Evolutionary conservation across 305 asterid species (phyloP).

Genomic region (Rubia peregrina): DNA sequence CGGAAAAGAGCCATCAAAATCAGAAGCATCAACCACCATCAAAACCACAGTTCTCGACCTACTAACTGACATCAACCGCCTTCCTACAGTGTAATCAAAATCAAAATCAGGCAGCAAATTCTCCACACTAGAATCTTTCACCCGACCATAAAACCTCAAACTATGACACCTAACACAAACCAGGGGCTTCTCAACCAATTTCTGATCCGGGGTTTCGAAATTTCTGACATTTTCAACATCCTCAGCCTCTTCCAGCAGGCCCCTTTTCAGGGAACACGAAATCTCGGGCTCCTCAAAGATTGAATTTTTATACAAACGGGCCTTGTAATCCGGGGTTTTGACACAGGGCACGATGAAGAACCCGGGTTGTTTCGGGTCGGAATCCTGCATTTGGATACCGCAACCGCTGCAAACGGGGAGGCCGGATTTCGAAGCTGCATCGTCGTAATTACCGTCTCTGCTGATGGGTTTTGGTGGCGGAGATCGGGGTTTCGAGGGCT

Average conservation of each 20-base stretch:
- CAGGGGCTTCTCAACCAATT: conserved; percentile 35
- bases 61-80: conserved; percentile 46
- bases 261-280: conserved; percentile 52
- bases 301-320: conserved; percentile 42
- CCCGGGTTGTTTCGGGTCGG: conserved; percentile 68
- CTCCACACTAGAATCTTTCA: conserved; percentile 57
- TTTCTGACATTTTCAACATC: conserved; percentile 24
- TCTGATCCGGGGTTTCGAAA: conserved; percentile 20
- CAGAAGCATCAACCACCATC: conserved; percentile 78
- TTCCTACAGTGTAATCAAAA: conserved; percentile 81
- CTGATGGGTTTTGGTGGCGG: conserved; percentile 26
- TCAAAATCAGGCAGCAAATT: conserved; percentile 80
- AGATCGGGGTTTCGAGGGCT: conserved; percentile 28
- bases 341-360: conserved; percentile 38
- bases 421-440: conserved; percentile 24
- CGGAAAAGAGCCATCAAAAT: conserved; percentile 88
- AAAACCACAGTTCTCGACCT: conserved; percentile 68
- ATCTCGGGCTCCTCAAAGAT: conserved; percentile 56
- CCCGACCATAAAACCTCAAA: conserved; percentile 63
- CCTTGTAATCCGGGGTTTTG: conserved; percentile 41
- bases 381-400: conserved; percentile 72
- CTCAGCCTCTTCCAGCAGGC: conserved; percentile 40
- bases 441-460: conserved; percentile 85
- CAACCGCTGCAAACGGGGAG: conserved; percentile 72
- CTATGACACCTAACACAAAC: conserved; percentile 84